Percentiles rank a stretch among this genome's conserved stretches.
These are phyloP conservation scores for Chlamydomonas sp. DNA, from an alignment of 139 green algal species.

Conservation along the genomic window DNA sequence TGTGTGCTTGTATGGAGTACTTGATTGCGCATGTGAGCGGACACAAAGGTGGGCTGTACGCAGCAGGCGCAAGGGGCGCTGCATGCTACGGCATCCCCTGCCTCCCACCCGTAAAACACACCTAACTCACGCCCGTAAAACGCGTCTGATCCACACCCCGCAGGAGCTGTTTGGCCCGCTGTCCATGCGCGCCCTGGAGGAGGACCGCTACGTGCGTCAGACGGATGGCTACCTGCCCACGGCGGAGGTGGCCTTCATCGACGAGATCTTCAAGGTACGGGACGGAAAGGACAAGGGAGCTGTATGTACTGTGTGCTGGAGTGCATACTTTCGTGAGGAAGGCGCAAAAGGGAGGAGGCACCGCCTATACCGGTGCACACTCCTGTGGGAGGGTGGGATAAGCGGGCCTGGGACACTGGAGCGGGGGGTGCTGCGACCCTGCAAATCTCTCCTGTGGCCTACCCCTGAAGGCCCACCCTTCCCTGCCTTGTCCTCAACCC, in stretches of 20 bases:
- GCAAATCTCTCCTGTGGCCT: no score
- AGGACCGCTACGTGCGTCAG: slow-evolving; percentile 91
- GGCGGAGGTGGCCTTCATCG: slow-evolving; percentile 90
- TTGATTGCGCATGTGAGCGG: no score
- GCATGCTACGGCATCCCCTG: neutral
- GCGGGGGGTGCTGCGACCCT: no score
- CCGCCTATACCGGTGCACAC: no score
- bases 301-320: neutral
- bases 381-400: no score
- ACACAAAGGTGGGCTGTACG: no score
- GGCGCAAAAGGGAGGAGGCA: no score
- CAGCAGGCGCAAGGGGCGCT: neutral
- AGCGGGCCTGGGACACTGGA: no score
- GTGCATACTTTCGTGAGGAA: no score
- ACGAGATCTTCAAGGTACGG: slow-evolving; percentile 65
- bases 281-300: neutral
- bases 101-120: neutral
- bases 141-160: neutral
- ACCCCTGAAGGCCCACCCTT: no score
- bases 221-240: slow-evolving; percentile 91
- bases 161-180: slow-evolving; percentile 93
- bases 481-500: no score
- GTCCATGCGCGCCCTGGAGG: slow-evolving; percentile 89
- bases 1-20: no score
- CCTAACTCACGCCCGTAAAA: neutral